These are phyloP conservation scores for Peniophora sp. DNA, from an alignment of 1,284 basidiomycete genomes.

Conservation along the genomic window DNA sequence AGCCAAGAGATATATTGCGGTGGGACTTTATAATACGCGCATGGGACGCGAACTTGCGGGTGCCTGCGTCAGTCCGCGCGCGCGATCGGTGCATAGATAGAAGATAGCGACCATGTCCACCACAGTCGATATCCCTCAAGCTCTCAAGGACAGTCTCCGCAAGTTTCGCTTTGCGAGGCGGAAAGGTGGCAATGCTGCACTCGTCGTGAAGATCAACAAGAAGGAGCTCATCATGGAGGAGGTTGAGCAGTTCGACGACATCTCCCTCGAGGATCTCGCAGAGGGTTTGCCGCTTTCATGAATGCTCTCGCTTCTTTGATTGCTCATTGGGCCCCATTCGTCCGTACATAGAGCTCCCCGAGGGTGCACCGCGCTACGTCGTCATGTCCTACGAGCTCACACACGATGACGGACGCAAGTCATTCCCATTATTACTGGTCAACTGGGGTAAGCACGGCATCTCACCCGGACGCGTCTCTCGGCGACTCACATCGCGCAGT, in stretches of 20 bases:
- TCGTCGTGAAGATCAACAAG: conserved; percentile 87
- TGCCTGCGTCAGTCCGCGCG: neutral
- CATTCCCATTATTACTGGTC: conserved; percentile 77
- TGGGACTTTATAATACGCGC: neutral
- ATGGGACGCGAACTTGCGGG: too few species aligned
- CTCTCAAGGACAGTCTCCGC: conserved; percentile 67
- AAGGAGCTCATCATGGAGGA: conserved; percentile 71
- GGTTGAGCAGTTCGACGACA: conserved; percentile 70
- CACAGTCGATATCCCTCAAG: conserved; percentile 78
- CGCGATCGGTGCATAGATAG: neutral
- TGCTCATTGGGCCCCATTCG: neutral
- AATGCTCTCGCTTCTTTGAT: neutral
- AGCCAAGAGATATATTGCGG: neutral
- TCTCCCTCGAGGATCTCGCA: conserved; percentile 74
- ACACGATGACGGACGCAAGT: conserved; percentile 79
- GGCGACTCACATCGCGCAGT: conserved; percentile 11
- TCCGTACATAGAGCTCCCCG: conserved; percentile 67
- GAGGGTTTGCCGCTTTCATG: conserved; percentile 47
- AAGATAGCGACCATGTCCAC: conserved; percentile 30
- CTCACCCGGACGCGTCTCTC: too few species aligned
- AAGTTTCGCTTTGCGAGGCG: conserved; percentile 79
- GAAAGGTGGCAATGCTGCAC: conserved; percentile 61
- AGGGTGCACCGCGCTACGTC: conserved; percentile 84
- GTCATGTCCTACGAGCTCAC: conserved; percentile 77
- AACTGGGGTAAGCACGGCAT: conserved; percentile 56